A percentile compares a stretch with the other conserved stretches of the same genome.
phyloP scores from a whole-genome alignment of 257 asterid genomes.

The Nemophila menziesii region DNA sequence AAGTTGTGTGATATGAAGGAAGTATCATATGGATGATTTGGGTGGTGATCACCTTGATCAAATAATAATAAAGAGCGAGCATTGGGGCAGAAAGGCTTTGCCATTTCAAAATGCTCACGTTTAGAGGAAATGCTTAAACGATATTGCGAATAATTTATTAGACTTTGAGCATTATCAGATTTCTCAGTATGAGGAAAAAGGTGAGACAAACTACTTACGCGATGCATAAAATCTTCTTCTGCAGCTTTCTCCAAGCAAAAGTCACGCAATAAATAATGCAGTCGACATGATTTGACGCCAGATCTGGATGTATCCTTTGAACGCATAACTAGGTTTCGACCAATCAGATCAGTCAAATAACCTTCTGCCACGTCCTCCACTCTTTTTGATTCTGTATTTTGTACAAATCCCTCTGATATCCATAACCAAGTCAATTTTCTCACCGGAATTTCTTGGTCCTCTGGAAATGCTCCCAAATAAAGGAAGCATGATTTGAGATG shows the following conservation, averaged over 20 bases:
- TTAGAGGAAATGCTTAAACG: too few relatives aligned
- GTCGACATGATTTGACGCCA: background rate
- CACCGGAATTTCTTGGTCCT: background rate
- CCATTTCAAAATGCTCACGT: too few relatives aligned
- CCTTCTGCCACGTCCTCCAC: conserved; percentile 6
- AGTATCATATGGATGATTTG: too few relatives aligned
- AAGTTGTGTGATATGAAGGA: too few relatives aligned
- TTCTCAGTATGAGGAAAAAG: background rate
- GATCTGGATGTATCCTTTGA: background rate
- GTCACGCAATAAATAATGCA: conserved; percentile 6
- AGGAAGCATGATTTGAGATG: conserved; percentile 2
- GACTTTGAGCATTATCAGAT: background rate
- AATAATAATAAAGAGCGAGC: too few relatives aligned
- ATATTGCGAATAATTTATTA: background rate
- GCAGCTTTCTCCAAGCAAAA: conserved; percentile 3
- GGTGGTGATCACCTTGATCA: too few relatives aligned
- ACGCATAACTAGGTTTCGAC: background rate
- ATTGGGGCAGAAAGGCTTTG: too few relatives aligned
- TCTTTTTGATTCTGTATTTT: background rate
- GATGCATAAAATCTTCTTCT: background rate
- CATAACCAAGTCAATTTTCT: conserved; percentile 2
- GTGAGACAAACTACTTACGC: background rate
- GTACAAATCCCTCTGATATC: background rate
- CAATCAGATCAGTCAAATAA: conserved; percentile 6
- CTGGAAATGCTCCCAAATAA: conserved; percentile 5